A percentile compares a stretch with the other conserved stretches of the same genome.
Evolutionary conservation across 495 filamentous ascomycete species (phyloP).

Genomic region (Talaromyces nanjingensis): DNA sequence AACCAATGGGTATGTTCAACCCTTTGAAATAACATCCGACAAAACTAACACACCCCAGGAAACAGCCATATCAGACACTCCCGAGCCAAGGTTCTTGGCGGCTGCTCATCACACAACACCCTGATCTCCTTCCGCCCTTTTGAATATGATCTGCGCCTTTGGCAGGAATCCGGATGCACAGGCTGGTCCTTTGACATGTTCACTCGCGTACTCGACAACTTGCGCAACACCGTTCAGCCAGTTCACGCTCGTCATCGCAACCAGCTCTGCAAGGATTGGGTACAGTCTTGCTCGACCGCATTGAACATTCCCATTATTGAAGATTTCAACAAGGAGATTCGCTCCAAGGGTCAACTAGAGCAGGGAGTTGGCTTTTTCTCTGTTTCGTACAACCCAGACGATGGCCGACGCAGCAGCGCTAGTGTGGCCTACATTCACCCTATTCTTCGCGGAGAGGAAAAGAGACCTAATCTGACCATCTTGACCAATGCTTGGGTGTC

Average conservation of each 20-base stretch:
- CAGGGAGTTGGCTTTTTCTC: slow-evolving; percentile 79
- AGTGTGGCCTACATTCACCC: slow-evolving; percentile 84
- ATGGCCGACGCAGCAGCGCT: slow-evolving; percentile 69
- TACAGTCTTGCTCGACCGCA: slow-evolving; percentile 62
- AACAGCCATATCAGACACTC: slow-evolving; percentile 81
- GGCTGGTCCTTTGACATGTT: slow-evolving; percentile 77
- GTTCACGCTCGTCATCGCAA: slow-evolving; percentile 72
- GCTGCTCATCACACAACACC: slow-evolving; percentile 83
- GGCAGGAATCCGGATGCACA: slow-evolving; percentile 63
- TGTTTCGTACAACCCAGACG: slow-evolving; percentile 74
- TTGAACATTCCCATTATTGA: slow-evolving; percentile 68
- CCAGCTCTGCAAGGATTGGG: slow-evolving; percentile 78
- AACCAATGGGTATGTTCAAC: slow-evolving; percentile 57
- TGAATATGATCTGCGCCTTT: slow-evolving; percentile 67
- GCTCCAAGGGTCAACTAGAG: slow-evolving; percentile 56
- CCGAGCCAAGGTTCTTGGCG: slow-evolving; percentile 76
- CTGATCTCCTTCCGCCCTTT: slow-evolving; percentile 81
- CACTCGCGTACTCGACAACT: slow-evolving; percentile 64
- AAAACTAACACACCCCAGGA: slow-evolving; percentile 34
- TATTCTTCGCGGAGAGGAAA: slow-evolving; percentile 68
- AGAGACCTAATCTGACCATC: slow-evolving; percentile 69
- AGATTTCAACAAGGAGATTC: slow-evolving; percentile 77
- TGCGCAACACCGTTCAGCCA: slow-evolving; percentile 74
- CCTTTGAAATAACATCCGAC: too few relatives aligned
- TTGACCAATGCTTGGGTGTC: slow-evolving; percentile 75